Percentiles rank a stretch among this genome's conserved stretches.
These are phyloP conservation scores for Alternaria brassicicola DNA, from an alignment of 2,329 filamentous ascomycete genomes.

Conservation along the genomic window DNA sequence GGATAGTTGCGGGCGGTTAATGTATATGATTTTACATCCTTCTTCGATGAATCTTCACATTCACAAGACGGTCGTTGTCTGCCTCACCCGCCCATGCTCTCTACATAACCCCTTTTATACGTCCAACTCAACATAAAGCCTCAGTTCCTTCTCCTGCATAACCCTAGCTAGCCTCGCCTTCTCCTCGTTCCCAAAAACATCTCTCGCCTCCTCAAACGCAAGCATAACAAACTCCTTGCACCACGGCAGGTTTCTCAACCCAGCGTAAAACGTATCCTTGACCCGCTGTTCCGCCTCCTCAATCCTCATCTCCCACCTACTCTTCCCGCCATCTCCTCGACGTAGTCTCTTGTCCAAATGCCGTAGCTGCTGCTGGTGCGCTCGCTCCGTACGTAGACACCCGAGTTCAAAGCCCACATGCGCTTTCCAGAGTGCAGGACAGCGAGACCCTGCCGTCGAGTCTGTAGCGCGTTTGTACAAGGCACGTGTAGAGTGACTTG, in stretches of 20 bases:
- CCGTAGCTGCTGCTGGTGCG: not conserved
- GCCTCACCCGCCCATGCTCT: not conserved
- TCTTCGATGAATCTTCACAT: not conserved
- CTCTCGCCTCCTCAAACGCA: slow-evolving; percentile 55
- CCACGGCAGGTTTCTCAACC: slow-evolving; percentile 66
- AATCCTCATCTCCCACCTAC: slow-evolving; percentile 21
- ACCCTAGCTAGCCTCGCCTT: slow-evolving; percentile 61
- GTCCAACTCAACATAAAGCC: slow-evolving; percentile 61
- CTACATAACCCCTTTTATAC: not conserved
- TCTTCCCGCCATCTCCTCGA: slow-evolving; percentile 27
- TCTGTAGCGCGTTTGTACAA: slow-evolving; percentile 61
- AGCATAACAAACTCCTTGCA: slow-evolving; percentile 65
- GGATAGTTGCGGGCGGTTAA: not conserved
- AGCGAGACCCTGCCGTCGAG: slow-evolving; percentile 33
- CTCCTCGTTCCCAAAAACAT: slow-evolving; percentile 54
- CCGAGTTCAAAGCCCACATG: slow-evolving; percentile 43
- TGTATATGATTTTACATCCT: not conserved
- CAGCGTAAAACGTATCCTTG: slow-evolving; percentile 62
- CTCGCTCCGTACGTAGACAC: slow-evolving; percentile 21
- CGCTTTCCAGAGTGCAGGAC: slow-evolving; percentile 39
- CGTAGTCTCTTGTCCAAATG: slow-evolving; percentile 13
- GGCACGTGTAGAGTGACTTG: slow-evolving; percentile 60
- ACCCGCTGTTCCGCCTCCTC: slow-evolving; percentile 49
- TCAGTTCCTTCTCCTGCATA: slow-evolving; percentile 66
- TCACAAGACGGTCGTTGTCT: not conserved